phyloP scores from a whole-genome alignment of 2,329 filamentous ascomycete species.

The Beauveria australis region DNA sequence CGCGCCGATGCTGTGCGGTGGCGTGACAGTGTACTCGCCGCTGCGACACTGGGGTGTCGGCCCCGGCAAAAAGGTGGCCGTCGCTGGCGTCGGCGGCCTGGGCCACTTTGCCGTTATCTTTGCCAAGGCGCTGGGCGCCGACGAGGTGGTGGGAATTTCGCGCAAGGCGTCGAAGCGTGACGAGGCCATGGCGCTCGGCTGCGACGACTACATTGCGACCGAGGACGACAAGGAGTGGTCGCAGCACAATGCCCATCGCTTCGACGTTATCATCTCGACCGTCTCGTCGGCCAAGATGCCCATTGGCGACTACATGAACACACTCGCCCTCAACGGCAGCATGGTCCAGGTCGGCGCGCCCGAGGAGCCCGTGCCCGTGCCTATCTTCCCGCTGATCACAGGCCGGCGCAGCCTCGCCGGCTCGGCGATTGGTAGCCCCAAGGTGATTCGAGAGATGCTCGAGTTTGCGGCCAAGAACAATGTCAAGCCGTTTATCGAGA shows the following conservation, averaged over 20 bases:
- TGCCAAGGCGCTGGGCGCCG: slow-evolving; percentile 58
- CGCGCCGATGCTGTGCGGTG: slow-evolving; percentile 63
- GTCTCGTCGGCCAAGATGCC: slow-evolving; percentile 48
- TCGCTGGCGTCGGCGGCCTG: slow-evolving; percentile 60
- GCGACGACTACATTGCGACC: slow-evolving; percentile 38
- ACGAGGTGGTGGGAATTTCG: slow-evolving; percentile 53
- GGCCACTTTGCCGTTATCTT: slow-evolving; percentile 63
- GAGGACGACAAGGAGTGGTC: slow-evolving; percentile 46
- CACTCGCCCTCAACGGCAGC: slow-evolving; percentile 16
- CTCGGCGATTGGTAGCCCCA: slow-evolving; percentile 29
- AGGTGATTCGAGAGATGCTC: slow-evolving; percentile 49
- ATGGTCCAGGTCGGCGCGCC: slow-evolving; percentile 34
- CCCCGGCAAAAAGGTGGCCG: slow-evolving; percentile 57
- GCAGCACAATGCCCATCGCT: slow-evolving; percentile 38
- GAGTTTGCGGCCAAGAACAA: slow-evolving; percentile 44
- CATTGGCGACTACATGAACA: slow-evolving; percentile 41
- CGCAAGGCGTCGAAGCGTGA: slow-evolving; percentile 42
- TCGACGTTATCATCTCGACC: slow-evolving; percentile 54
- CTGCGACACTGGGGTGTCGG: slow-evolving; percentile 55
- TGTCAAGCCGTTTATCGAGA: slow-evolving; percentile 45
- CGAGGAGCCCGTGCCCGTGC: slow-evolving; percentile 38
- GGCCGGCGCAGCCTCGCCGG: slow-evolving; percentile 42
- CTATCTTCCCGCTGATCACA: slow-evolving; percentile 46
- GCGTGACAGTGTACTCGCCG: slow-evolving; percentile 59
- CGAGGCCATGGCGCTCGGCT: slow-evolving; percentile 50